Evolutionary conservation across 768 basidiomycete genomes (phyloP).

Genomic region (Neoboletus subvelutipes): DNA sequence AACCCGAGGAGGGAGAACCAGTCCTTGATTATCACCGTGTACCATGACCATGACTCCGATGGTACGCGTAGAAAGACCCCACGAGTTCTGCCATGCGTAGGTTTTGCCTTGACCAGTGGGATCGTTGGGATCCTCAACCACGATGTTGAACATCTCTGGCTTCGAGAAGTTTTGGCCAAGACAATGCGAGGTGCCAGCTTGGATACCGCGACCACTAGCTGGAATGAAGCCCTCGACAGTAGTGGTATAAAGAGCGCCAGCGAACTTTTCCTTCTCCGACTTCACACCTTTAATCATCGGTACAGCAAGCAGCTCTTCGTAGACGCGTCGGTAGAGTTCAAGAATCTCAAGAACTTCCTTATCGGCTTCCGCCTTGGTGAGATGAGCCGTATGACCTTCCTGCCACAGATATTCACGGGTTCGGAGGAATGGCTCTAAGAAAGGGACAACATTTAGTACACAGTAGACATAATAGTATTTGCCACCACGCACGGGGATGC

Average conservation of each 20-base stretch:
- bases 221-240: constrained; percentile 98
- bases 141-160: constrained; percentile 96
- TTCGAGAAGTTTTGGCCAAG: constrained; percentile 98
- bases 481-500: constrained; percentile 73
- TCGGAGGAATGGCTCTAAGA: constrained; percentile 91
- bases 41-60: constrained; percentile 99
- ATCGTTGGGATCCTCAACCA: constrained; percentile 91
- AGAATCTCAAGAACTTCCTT: constrained; percentile 91
- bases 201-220: constrained; percentile 95
- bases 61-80: constrained; percentile 94
- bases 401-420: constrained; percentile 99
- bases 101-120: constrained; percentile 63
- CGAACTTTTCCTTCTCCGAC: constrained; percentile 99
- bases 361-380: constrained; percentile 88
- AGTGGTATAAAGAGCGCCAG: constrained; percentile 96
- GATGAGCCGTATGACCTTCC: constrained; percentile 96
- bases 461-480: background rate
- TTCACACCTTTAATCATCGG: constrained; percentile 97
- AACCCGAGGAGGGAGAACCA: constrained; percentile 96
- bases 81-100: constrained; percentile 97
- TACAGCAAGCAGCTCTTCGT: constrained; percentile 95
- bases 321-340: constrained; percentile 92
- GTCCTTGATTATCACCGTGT: constrained; percentile 95
- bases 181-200: constrained; percentile 96
- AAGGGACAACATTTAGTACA: constrained; percentile 22